Evolutionary conservation across 2,329 filamentous ascomycete species (phyloP).

Genomic region (Clarireedia homoeocarpa): DNA sequence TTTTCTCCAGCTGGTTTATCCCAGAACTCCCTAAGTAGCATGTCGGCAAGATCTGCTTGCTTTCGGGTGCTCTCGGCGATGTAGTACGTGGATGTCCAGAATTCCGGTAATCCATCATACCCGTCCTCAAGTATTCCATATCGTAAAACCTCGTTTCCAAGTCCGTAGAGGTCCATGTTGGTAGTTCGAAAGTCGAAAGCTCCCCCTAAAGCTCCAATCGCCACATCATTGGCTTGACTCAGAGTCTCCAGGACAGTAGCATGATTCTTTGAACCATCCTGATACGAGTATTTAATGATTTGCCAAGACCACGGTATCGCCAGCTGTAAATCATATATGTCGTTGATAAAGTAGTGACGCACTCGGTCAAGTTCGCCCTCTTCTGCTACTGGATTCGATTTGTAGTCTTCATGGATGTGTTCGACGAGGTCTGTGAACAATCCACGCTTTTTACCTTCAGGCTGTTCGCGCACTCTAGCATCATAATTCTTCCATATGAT

Average conservation of each 20-base stretch:
- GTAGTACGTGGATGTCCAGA: conserved; percentile 73
- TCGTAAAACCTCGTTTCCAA: conserved; percentile 57
- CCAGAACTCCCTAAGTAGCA: conserved; percentile 28
- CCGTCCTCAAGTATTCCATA: conserved; percentile 55
- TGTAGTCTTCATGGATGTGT: conserved; percentile 69
- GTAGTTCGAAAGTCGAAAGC: conserved; percentile 64
- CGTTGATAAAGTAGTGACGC: conserved; percentile 79
- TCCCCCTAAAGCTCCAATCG: conserved; percentile 54
- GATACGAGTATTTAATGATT: conserved; percentile 65
- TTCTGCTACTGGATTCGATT: conserved; percentile 55
- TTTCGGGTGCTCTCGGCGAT: conserved; percentile 55
- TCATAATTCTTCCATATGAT: conserved; percentile 79
- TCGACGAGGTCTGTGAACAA: conserved; percentile 68
- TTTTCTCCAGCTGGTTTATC: conserved; percentile 23
- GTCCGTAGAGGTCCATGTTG: conserved; percentile 64
- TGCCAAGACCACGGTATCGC: conserved; percentile 75
- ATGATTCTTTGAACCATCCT: conserved; percentile 50
- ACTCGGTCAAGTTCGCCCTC: conserved; percentile 70
- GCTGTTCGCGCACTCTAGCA: conserved; percentile 50
- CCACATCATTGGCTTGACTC: conserved; percentile 66
- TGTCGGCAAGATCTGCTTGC: conserved; percentile 45
- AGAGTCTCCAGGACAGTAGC: conserved; percentile 30
- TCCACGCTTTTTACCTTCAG: conserved; percentile 55
- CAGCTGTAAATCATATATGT: conserved; percentile 63
- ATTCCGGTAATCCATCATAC: conserved; percentile 64